Evolutionary conservation across 163 green algal species (phyloP).

Genomic region (Scenedesmus sp.): DNA sequence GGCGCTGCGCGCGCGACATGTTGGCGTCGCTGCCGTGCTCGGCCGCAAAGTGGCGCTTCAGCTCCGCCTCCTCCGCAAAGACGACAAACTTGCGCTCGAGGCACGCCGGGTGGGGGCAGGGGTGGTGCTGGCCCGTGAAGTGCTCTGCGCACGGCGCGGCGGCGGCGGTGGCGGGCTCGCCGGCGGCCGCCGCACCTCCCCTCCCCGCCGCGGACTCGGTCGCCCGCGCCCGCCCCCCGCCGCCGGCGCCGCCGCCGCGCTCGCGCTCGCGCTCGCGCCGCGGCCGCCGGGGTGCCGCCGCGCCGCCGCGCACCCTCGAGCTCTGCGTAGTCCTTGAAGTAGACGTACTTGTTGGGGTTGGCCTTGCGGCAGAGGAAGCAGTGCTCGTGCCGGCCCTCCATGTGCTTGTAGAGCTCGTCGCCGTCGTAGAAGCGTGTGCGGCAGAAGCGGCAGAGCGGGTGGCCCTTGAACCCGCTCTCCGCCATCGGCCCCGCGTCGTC

Average conservation of each 20-base stretch:
- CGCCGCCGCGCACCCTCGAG: constrained; percentile 73
- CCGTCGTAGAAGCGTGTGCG: constrained; percentile 87
- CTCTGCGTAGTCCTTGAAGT: constrained; percentile 92
- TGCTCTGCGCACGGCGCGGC: constrained; percentile 66
- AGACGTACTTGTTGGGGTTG: constrained; percentile 82
- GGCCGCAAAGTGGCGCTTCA: constrained; percentile 71
- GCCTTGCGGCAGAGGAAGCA: constrained; percentile 91
- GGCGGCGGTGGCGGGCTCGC: neutral
- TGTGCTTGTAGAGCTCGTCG: constrained; percentile 92
- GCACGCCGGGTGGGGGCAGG: constrained; percentile 86
- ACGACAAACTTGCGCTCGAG: constrained; percentile 93
- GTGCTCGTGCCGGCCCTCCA: constrained; percentile 88
- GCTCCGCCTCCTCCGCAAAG: constrained; percentile 81
- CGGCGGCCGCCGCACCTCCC: too few species aligned
- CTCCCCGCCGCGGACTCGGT: too few species aligned
- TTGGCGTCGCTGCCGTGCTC: constrained; percentile 76
- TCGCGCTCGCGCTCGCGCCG: neutral
- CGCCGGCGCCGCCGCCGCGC: too few species aligned
- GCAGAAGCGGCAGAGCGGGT: constrained; percentile 84
- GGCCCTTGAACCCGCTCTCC: constrained; percentile 86
- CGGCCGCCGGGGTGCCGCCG: neutral
- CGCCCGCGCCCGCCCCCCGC: too few species aligned
- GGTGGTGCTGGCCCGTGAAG: constrained; percentile 81
- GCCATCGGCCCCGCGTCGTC: constrained; percentile 82
- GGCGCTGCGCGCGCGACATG: constrained; percentile 75